Conservation (phyloP, 2,329 filamentous ascomycete species). For the Colletotrichum musae region DNA sequence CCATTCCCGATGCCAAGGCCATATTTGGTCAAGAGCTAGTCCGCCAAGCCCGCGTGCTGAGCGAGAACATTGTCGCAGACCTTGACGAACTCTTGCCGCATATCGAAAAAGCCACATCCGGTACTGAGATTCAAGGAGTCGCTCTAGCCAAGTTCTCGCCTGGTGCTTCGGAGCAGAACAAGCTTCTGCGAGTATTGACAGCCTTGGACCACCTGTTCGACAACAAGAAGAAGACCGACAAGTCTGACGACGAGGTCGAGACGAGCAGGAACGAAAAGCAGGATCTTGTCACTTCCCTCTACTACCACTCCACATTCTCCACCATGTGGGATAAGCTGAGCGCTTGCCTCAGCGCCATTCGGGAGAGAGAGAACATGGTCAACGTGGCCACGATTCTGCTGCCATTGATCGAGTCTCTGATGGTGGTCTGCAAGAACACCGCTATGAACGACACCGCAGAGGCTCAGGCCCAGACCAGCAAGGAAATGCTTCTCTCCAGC, state of each 20-base stretch:
- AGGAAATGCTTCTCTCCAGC: conserved; percentile 78
- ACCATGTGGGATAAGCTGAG: conserved; percentile 94
- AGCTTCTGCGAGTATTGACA: conserved; percentile 90
- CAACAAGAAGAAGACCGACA: conserved; percentile 76
- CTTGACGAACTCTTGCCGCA: conserved; percentile 88
- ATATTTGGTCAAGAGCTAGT: conserved; percentile 95
- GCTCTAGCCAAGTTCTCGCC: conserved; percentile 96
- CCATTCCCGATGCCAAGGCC: conserved; percentile 90
- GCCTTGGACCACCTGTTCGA: conserved; percentile 97
- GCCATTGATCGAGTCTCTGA: conserved; percentile 94
- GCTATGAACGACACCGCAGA: conserved; percentile 77
- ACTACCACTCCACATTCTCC: conserved; percentile 91
- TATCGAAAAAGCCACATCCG: conserved; percentile 87
- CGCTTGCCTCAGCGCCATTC: conserved; percentile 88
- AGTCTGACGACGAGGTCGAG: conserved; percentile 60
- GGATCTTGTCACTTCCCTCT: conserved; percentile 88
- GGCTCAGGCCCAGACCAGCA: conserved; percentile 60
- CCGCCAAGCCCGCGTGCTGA: conserved; percentile 86
- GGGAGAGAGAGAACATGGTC: conserved; percentile 93
- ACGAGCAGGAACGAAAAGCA: conserved; percentile 77
- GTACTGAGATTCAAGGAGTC: conserved; percentile 95
- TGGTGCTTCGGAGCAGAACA: conserved; percentile 95
- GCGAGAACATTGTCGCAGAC: conserved; percentile 86
- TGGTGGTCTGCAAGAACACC: conserved; percentile 99
- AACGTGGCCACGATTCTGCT: conserved; percentile 97